phyloP scores from a whole-genome alignment of 2,329 filamentous ascomycete genomes.

The Samsoniella hepiali region DNA sequence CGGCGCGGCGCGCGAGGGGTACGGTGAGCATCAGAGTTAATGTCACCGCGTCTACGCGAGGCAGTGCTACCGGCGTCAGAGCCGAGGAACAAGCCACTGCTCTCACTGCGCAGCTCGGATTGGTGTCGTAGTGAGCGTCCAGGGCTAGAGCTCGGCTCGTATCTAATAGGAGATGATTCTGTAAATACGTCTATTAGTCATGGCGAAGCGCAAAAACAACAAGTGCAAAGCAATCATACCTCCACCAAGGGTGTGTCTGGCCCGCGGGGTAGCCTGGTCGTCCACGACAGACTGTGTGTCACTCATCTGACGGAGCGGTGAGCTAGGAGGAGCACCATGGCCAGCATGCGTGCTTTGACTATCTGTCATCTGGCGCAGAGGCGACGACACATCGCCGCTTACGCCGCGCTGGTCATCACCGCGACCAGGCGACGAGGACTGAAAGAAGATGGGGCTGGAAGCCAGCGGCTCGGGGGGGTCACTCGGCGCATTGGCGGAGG shows the following conservation, averaged over 20 bases:
- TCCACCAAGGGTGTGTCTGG: slow-evolving; percentile 57
- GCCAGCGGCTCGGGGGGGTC: slow-evolving; percentile 51
- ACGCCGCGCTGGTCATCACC: slow-evolving; percentile 30
- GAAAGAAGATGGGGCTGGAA: slow-evolving; percentile 81
- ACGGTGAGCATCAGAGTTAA: slow-evolving; percentile 73
- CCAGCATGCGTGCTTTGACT: slow-evolving; percentile 47
- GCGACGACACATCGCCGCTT: slow-evolving; percentile 47
- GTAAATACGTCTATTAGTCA: slow-evolving; percentile 19
- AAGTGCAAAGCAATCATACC: slow-evolving; percentile 46
- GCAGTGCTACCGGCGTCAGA: slow-evolving; percentile 57
- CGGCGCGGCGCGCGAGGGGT: slow-evolving; percentile 51
- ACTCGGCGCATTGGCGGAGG: slow-evolving; percentile 43
- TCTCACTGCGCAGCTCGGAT: slow-evolving; percentile 75
- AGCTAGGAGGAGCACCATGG: slow-evolving; percentile 48
- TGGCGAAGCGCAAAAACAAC: not conserved
- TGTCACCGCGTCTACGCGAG: slow-evolving; percentile 68
- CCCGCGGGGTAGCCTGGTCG: slow-evolving; percentile 66
- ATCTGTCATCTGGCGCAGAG: slow-evolving; percentile 55
- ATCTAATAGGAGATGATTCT: slow-evolving; percentile 93
- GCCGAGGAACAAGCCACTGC: slow-evolving; percentile 79
- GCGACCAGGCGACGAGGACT: slow-evolving; percentile 45
- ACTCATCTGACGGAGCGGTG: slow-evolving; percentile 57
- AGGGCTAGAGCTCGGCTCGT: slow-evolving; percentile 86
- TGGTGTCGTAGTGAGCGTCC: slow-evolving; percentile 60
- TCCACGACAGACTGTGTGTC: slow-evolving; percentile 51